A percentile compares a stretch with the other conserved stretches of the same genome.
Conservation (phyloP, 1,139 yeast genomes). For the Ogataea hybrid region DNA sequence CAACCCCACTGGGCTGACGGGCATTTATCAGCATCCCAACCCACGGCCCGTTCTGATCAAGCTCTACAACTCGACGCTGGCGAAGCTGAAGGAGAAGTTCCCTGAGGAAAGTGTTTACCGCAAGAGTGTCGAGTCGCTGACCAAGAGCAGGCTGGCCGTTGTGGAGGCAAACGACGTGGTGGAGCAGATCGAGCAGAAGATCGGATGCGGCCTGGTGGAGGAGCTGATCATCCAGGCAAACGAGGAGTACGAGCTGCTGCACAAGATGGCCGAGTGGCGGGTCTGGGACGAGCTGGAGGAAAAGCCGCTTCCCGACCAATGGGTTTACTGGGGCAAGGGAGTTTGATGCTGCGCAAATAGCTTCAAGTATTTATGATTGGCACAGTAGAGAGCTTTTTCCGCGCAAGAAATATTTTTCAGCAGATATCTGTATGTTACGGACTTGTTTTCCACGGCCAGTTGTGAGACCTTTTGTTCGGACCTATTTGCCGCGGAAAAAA, state of each 20-base stretch:
- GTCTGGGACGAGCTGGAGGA: constrained; percentile 66
- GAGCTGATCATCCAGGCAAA: constrained; percentile 81
- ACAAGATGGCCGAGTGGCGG: constrained; percentile 67
- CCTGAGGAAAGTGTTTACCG: constrained; percentile 74
- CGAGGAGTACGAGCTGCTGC: constrained; percentile 71
- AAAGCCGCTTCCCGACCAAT: constrained; percentile 68
- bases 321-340: constrained; percentile 68
- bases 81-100: constrained; percentile 53
- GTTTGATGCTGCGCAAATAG: constrained; percentile 31
- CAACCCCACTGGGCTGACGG: constrained; percentile 78
- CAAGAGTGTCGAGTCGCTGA: constrained; percentile 72
- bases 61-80: constrained; percentile 68
- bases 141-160: constrained; percentile 64
- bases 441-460: background rate
- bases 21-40: constrained; percentile 75
- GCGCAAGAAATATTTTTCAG: background rate
- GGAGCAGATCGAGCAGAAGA: constrained; percentile 67
- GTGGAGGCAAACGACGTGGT: constrained; percentile 64
- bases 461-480: background rate
- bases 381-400: background rate
- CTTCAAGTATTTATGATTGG: too few relatives aligned
- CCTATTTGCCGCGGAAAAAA: background rate
- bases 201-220: constrained; percentile 84
- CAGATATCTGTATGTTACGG: background rate
- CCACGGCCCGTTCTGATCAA: constrained; percentile 79